Percentiles rank a stretch among this genome's conserved stretches.
Evolutionary conservation across 2,329 filamentous ascomycete species (phyloP).

Genomic region (Trichoderma semiorbis): DNA sequence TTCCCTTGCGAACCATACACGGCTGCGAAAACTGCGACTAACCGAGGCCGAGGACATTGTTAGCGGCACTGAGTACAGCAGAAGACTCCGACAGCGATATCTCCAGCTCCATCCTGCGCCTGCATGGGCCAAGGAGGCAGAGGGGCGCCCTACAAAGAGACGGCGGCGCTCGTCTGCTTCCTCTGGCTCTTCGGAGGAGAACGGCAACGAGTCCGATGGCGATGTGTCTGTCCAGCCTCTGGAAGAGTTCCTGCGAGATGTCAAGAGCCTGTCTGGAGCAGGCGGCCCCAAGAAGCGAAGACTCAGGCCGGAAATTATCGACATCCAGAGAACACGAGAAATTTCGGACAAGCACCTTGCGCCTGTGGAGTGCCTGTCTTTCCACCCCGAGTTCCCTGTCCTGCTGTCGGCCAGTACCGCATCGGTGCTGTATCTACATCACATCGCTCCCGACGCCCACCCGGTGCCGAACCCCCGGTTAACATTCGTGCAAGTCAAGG

Average conservation of each 20-base stretch:
- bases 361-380: conserved; percentile 76
- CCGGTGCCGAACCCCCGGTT: conserved; percentile 82
- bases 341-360: conserved; percentile 76
- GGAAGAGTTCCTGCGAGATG: conserved; percentile 73
- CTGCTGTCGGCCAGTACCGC: conserved; percentile 85
- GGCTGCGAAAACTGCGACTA: conserved; percentile 77
- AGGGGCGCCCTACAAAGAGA: conserved; percentile 49
- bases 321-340: conserved; percentile 86
- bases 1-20: conserved; percentile 71
- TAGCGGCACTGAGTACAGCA: conserved; percentile 79
- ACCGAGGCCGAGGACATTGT: conserved; percentile 83
- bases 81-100: conserved; percentile 75
- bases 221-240: conserved; percentile 70
- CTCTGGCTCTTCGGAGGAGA: conserved; percentile 49
- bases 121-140: conserved; percentile 54
- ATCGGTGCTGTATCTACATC: conserved; percentile 83
- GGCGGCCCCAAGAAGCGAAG: conserved; percentile 60
- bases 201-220: conserved; percentile 56
- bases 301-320: conserved; percentile 80
- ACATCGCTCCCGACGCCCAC: conserved; percentile 72
- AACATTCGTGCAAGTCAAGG: conserved; percentile 82
- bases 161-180: conserved; percentile 50
- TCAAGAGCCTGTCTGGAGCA: conserved; percentile 60
- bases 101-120: conserved; percentile 57
- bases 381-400: conserved; percentile 85